Evolutionary conservation across 1,284 basidiomycete species (phyloP).

Genomic region (Clitocybe nebularis): DNA sequence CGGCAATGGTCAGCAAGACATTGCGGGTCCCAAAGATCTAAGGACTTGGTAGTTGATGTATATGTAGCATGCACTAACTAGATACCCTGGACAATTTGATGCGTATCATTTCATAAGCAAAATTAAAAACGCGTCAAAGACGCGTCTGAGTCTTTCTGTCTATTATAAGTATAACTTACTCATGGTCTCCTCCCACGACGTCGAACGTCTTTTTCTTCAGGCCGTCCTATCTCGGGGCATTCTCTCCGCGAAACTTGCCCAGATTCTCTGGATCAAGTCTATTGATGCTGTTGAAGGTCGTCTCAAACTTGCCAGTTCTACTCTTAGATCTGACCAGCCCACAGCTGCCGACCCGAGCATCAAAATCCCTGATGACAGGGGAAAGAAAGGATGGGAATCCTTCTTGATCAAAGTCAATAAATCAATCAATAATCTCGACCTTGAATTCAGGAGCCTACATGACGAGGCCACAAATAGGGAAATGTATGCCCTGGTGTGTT

Average conservation of each 20-base stretch:
- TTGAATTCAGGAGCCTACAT: constrained; percentile 60
- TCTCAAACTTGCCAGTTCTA: constrained; percentile 5
- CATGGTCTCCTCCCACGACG: constrained; percentile 53
- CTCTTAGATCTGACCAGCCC: constrained; percentile 8
- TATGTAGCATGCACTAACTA: too few species aligned
- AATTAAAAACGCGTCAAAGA: neutral
- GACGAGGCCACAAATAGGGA: constrained; percentile 64
- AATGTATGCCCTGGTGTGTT: constrained; percentile 63
- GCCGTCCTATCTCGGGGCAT: constrained; percentile 67
- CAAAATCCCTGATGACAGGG: constrained; percentile 39
- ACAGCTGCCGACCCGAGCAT: constrained; percentile 50
- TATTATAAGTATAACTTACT: constrained; percentile 3
- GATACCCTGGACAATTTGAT: constrained; percentile 9
- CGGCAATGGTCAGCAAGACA: constrained; percentile 95
- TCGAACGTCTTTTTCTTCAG: constrained; percentile 74
- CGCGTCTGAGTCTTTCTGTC: neutral
- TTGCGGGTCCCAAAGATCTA: constrained; percentile 77
- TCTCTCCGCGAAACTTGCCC: constrained; percentile 58
- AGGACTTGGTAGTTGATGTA: constrained; percentile 13
- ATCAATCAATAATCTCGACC: constrained; percentile 61
- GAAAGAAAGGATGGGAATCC: constrained; percentile 49
- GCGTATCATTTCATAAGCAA: constrained; percentile 5
- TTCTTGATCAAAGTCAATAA: constrained; percentile 60
- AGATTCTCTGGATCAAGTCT: constrained; percentile 63
- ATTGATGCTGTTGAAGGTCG: constrained; percentile 60